Conservation (phyloP, 202 grass and related monocot species). For the Panicum virgatum region DNA sequence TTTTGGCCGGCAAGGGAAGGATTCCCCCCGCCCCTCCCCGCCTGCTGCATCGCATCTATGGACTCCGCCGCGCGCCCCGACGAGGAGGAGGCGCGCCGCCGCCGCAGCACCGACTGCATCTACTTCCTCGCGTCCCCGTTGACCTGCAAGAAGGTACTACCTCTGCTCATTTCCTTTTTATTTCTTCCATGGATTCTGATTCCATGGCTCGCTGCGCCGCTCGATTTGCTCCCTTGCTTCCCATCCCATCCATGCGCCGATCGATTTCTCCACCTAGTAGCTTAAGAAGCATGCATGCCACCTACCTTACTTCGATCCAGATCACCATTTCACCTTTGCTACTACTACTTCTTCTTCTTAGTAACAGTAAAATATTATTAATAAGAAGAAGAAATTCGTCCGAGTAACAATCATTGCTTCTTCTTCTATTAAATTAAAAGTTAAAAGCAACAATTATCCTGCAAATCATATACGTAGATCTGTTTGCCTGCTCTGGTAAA, state of each 20-base stretch:
- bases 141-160: slow-evolving; percentile 68
- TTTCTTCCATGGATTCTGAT: neutral
- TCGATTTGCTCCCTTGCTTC: neutral
- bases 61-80: slow-evolving; percentile 39
- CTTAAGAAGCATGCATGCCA: neutral
- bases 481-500: too few species aligned
- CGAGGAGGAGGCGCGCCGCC: slow-evolving; percentile 48
- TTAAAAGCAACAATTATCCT: too few species aligned
- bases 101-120: slow-evolving; percentile 66
- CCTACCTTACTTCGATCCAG: neutral
- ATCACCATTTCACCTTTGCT: too few species aligned
- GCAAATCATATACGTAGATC: too few species aligned
- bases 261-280: too few species aligned
- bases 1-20: too few species aligned
- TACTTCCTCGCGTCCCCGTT: slow-evolving; percentile 81
- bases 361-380: too few species aligned
- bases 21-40: too few species aligned
- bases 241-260: neutral
- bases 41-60: neutral
- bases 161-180: neutral
- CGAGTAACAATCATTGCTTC: too few species aligned
- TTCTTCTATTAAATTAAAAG: too few species aligned
- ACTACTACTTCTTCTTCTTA: neutral
- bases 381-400: too few species aligned
- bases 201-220: too few species aligned